Evolutionary conservation across 2,329 filamentous ascomycete species (phyloP).

Genomic region (Venturia nashicola): DNA sequence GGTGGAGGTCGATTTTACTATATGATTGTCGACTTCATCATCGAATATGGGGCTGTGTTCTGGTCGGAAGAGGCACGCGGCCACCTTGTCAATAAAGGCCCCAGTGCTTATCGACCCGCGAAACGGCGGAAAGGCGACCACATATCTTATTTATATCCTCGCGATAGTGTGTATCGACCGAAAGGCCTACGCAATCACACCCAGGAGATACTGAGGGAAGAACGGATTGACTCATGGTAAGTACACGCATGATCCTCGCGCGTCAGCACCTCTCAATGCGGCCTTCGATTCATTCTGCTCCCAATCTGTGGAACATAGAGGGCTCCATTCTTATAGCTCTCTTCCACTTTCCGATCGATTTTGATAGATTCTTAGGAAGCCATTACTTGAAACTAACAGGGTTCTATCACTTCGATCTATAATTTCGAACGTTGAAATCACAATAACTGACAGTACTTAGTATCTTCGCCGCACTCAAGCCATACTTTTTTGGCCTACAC

Average conservation of each 20-base stretch:
- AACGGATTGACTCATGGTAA: background rate
- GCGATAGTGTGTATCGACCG: background rate
- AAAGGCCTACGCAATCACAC: background rate
- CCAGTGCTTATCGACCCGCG: background rate
- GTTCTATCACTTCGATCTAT: too few species aligned
- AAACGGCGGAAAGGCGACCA: background rate
- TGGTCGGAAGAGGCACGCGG: background rate
- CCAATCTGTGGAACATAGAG: too few species aligned
- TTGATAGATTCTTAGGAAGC: too few species aligned
- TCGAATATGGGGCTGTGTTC: background rate
- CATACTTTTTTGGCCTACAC: background rate
- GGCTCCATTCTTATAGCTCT: too few species aligned
- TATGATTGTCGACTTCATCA: background rate
- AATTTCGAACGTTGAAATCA: too few species aligned
- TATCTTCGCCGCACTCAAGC: background rate
- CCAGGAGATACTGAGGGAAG: background rate
- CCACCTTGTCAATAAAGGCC: background rate
- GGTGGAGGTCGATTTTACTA: background rate
- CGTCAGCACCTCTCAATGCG: too few species aligned
- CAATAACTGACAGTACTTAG: too few species aligned
- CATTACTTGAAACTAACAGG: too few species aligned
- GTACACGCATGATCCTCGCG: too few species aligned
- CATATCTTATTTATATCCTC: background rate
- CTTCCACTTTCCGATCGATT: too few species aligned
- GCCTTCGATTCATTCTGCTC: too few species aligned